Base-by-base conservation (phyloP, 1,284 basidiomycete genomes). In the Papiliotrema flavescens region DNA sequence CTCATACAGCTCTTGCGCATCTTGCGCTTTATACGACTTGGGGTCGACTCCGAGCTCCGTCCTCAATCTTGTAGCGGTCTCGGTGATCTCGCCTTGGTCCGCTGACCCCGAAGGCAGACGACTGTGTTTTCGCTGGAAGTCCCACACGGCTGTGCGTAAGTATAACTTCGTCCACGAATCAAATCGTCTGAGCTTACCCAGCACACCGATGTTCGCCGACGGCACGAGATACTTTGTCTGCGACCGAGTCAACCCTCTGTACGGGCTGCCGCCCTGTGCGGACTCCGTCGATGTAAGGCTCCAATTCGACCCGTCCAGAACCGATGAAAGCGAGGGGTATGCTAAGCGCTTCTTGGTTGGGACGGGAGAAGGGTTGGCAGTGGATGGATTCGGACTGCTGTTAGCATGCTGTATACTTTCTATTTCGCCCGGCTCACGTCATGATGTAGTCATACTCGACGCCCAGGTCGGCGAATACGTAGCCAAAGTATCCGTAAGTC, bases 401-500 rank as follows among this genome's bases (percentile, higher is more conserved):
- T 36, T 13, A 49, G 39, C 40, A n/a, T 22, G 24, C 24, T 4
- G 35, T 19, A 19, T 32, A 47, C 5, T 9, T 19, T 8, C n/a
- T 13, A 11, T 15, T 3, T 14, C 8, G 44, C 9, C 24, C 23
- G 34, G n/a, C 86, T 79, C 78, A 91, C 92, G 84, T 84, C 54
- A 84, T 79, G 59, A 96, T 83, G 72, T 88, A 94, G 61, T 90
- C 85, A 70, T 95, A 91, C 1, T 47, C 42, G 42, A 82, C 80
- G 54, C 93, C 81, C 46, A 98, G 81, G 73, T 98, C 94, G 56
- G 90, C 89, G 73, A 98, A 97, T 65, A 95, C 89, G 76, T 89
- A 98, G 6, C 95, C 96, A 47, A 87, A 80, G 56, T 95, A 80
- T n/a, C 95, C 95, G 72, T 90, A 93, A 13, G 88, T 86, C 9